Base-by-base conservation (phyloP, 768 basidiomycete species). In the Podaxis rugospora region DNA sequence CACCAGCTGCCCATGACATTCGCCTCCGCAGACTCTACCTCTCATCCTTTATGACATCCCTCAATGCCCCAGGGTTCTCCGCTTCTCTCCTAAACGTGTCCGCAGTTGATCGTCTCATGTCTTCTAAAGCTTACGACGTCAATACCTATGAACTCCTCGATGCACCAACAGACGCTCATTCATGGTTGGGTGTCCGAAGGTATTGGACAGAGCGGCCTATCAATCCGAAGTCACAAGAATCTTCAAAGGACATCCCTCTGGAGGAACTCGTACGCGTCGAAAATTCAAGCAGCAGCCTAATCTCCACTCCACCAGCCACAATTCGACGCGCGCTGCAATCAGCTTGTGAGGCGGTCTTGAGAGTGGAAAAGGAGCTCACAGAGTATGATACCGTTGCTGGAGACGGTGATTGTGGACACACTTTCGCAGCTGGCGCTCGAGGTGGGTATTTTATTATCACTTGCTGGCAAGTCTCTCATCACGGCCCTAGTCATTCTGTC, bases 321-420 rank as follows among this genome's bases (percentile, higher is more conserved):
- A 55, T 66, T 9, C 27, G 59, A 27, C 25, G 7, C 1, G 74
- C 72, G 0, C 67, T 84, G 25, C 67, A 68, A 35, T 65, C 68
- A 1, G 81, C 82, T 1, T 79, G 79, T 61, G 25, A 71, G 51
- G 67, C 70, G 1, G 76, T 86, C 27, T 74, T 86, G 16, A 65
- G 62, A 3, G 77, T 78, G 5, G 80, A 84, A 63, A 70, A 72
- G 2, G 81, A 83, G 11, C 72, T 88, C 65, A 88, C 86, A 3
- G 70, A 75, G 36, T 85, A 77, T 66, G 87, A 88, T 67, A 84
- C 83, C 7, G 72, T 86, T 27, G 76, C 82, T 6, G 85, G 86
- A 27, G 86, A 88, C 69, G 86, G 85, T 5, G 85, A 87, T 66
- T 85, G 84, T 51, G 85, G 86, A 7, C 72, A 80, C 40, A 86